Base-by-base conservation (phyloP, 2,329 filamentous ascomycete genomes). In the Paecilomyces fulvus region DNA sequence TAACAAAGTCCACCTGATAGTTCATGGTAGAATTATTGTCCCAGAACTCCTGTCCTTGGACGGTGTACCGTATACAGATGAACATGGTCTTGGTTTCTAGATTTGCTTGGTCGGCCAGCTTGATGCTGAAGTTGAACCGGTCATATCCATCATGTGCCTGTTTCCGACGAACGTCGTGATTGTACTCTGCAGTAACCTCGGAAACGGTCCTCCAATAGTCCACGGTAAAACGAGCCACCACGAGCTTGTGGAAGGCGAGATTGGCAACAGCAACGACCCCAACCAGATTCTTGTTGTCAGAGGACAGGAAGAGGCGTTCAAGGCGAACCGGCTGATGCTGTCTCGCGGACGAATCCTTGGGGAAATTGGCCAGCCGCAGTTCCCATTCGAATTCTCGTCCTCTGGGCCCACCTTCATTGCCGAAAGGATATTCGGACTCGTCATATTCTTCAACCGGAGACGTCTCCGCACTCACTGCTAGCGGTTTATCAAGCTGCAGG, bases 151-250 rank as follows among this genome's bases (percentile, higher is more conserved):
- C 80, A 21, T 83, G 76, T 11, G 63, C 58, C 48, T 87, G 83
- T 63, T 83, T 83, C 28, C 84, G 83, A 49, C 85, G 83, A 50
- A 92, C 82, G 73, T 94, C 89, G 59, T 89, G 83, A 70, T 86
- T 87, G 76, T 84, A 99, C 65, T 96, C 91, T n/a, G 90, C 92
- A 37, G 82, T 81, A 1, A 97, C 88, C 70, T 99, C 94, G 0
- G 94, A 99, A 0, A 92, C 95, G 0, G 94, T 99, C 80, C 95
- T 96, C 94, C 94, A 99, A 75, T 95, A 94, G 72, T 99, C 94
- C 51, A 96, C 82, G 0, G 94, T 99, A 73, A 99, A 99, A 53
- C 94, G 85, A 71, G 90, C 92, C n/a, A 88, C 85, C 55, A 99
- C 90, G 5, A 80, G 73, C 75, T 99, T 99, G 55, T 92, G 83